Percentiles rank a stretch among this genome's conserved stretches.
Conservation (phyloP, 768 basidiomycete species). For the Lactarius deliciosus region DNA sequence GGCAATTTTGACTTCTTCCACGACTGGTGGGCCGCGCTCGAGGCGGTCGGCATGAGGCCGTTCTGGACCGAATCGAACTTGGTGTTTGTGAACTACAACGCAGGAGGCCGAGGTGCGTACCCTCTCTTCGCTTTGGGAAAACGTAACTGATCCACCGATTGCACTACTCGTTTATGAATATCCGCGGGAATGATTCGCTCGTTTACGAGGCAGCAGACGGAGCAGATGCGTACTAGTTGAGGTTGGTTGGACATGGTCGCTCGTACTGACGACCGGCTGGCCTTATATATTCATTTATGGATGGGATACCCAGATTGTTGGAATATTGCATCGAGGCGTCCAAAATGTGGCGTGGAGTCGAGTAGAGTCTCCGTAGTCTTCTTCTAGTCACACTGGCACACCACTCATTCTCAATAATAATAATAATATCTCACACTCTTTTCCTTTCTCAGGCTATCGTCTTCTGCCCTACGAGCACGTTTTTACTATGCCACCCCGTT, state of each 20-base stretch:
- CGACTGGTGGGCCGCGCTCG: constrained; percentile 69
- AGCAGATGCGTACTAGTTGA: too few relatives aligned
- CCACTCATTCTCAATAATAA: not conserved
- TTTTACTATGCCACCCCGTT: constrained; percentile 7
- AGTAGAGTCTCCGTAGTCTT: too few relatives aligned
- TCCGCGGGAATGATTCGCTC: constrained; percentile 4
- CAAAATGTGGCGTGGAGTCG: too few relatives aligned
- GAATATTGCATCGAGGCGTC: not conserved
- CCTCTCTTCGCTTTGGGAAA: not conserved
- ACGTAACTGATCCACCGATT: not conserved
- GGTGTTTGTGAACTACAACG: constrained; percentile 41
- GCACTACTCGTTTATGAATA: constrained; percentile 40
- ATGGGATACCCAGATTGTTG: too few relatives aligned
- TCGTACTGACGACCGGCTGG: too few relatives aligned
- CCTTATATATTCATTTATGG: too few relatives aligned
- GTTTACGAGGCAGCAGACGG: not conserved
- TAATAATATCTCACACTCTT: too few relatives aligned
- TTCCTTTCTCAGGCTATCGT: not conserved
- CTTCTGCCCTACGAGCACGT: not conserved
- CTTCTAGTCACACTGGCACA: too few relatives aligned
- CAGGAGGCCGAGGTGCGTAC: constrained; percentile 40
- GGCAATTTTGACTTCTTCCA: constrained; percentile 45
- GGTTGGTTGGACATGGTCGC: constrained; percentile 35
- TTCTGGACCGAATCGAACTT: constrained; percentile 65
- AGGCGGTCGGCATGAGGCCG: constrained; percentile 34